phyloP scores from a whole-genome alignment of 495 filamentous ascomycete species.

The Bombardia bombarda region DNA sequence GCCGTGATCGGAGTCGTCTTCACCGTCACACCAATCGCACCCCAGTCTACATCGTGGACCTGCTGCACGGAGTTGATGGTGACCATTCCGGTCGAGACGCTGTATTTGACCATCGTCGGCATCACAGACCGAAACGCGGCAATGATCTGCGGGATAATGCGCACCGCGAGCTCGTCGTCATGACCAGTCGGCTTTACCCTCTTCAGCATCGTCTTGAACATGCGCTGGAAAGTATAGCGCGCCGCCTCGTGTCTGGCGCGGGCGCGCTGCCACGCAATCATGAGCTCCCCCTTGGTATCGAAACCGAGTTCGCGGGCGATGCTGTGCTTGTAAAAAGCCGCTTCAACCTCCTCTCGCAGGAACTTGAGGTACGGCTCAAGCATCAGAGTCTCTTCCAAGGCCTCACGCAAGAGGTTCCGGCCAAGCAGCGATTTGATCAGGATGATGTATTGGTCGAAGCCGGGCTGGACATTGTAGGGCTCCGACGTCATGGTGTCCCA shows the following conservation, averaged over 20 bases:
- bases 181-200: not conserved
- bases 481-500: conserved; percentile 26
- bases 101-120: conserved; percentile 26
- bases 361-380: conserved; percentile 17
- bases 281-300: not conserved
- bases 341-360: conserved; percentile 20
- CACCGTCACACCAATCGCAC: no score
- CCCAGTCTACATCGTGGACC: no score
- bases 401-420: conserved; percentile 6
- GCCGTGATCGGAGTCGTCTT: no score
- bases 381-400: conserved; percentile 17
- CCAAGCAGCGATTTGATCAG: conserved; percentile 21
- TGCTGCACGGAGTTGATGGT: not conserved
- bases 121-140: conserved; percentile 45
- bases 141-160: conserved; percentile 33
- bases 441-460: conserved; percentile 22
- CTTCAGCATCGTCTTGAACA: conserved; percentile 9
- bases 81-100: conserved; percentile 18
- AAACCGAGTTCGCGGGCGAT: not conserved
- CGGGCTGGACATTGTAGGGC: conserved; percentile 21
- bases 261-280: not conserved
- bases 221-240: conserved; percentile 14
- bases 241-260: conserved; percentile 5
- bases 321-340: conserved; percentile 22
- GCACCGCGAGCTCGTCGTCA: conserved; percentile 6